A percentile compares a stretch with the other conserved stretches of the same genome.
These are phyloP conservation scores for Coriolopsis trogii DNA, from an alignment of 1,284 basidiomycete species.

Conservation along the genomic window DNA sequence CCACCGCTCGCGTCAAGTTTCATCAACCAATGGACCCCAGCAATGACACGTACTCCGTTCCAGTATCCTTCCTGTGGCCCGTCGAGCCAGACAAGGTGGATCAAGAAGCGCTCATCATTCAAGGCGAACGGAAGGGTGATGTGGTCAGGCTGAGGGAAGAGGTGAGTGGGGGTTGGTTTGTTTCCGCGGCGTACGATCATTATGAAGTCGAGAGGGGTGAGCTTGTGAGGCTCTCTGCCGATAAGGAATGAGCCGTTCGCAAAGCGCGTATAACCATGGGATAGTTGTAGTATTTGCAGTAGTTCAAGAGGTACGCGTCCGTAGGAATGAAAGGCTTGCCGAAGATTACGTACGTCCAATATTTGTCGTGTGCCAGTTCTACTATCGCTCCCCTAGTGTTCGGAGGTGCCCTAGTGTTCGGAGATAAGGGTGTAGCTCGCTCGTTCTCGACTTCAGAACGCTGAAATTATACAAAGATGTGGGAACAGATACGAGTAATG, in stretches of 20 bases:
- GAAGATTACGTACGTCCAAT: too few species aligned
- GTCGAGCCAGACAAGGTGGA: constrained; percentile 15
- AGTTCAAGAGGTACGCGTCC: too few species aligned
- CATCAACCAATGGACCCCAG: constrained; percentile 7
- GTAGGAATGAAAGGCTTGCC: too few species aligned
- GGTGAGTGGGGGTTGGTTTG: constrained; percentile 23
- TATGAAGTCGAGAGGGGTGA: constrained; percentile 18
- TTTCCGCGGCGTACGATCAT: constrained; percentile 24
- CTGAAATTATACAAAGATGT: too few species aligned
- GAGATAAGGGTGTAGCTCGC: too few species aligned
- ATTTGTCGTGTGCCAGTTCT: too few species aligned
- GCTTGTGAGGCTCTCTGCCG: constrained; percentile 12
- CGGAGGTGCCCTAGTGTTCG: too few species aligned
- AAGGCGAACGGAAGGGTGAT: constrained; percentile 17
- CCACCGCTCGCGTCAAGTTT: constrained; percentile 25
- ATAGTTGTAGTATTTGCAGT: too few species aligned
- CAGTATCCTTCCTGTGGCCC: constrained; percentile 18
- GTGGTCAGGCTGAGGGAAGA: constrained; percentile 24
- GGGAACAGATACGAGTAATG: too few species aligned
- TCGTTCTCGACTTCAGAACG: too few species aligned
- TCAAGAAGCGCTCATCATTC: constrained; percentile 22
- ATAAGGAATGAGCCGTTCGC: background rate
- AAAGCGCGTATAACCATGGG: background rate
- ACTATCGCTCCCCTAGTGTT: too few species aligned
- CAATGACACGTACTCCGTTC: constrained; percentile 12